These are phyloP conservation scores for Penicillium steckii DNA, from an alignment of 495 filamentous ascomycete species.

Conservation along the genomic window DNA sequence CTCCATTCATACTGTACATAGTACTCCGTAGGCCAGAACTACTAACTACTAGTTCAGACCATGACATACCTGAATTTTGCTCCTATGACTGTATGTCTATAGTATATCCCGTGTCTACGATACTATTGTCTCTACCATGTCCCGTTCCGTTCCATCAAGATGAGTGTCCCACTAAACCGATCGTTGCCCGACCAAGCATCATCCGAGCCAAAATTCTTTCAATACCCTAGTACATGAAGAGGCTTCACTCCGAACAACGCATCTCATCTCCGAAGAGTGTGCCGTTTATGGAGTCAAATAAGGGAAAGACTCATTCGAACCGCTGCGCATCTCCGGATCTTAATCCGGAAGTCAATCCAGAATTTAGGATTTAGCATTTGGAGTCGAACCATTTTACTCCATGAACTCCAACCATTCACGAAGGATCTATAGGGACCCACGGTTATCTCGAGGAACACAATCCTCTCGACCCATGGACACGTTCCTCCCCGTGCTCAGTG, in stretches of 20 bases:
- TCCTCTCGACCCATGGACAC: constrained; percentile 14
- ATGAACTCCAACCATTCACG: not conserved
- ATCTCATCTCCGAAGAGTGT: not conserved
- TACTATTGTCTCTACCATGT: not conserved
- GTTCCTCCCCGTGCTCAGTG: too few relatives aligned
- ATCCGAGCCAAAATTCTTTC: not conserved
- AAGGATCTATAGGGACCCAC: constrained; percentile 14
- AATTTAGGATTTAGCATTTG: not conserved
- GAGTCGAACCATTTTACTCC: not conserved
- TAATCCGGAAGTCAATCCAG: not conserved
- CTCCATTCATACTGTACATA: constrained; percentile 11
- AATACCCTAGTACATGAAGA: not conserved
- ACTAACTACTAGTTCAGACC: too few relatives aligned
- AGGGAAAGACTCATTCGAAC: not conserved
- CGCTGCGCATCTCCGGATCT: not conserved
- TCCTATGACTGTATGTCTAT: too few relatives aligned
- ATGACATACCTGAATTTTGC: too few relatives aligned
- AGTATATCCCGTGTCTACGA: not conserved
- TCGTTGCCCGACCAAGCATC: not conserved
- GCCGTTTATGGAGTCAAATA: not conserved
- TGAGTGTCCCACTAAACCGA: not conserved
- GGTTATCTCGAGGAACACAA: constrained; percentile 16
- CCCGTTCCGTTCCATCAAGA: not conserved
- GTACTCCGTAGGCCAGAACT: too few relatives aligned
- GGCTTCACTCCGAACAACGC: not conserved